These are phyloP conservation scores for Pleurotus ostreatus DNA, from an alignment of 768 basidiomycete genomes.

Conservation along the genomic window DNA sequence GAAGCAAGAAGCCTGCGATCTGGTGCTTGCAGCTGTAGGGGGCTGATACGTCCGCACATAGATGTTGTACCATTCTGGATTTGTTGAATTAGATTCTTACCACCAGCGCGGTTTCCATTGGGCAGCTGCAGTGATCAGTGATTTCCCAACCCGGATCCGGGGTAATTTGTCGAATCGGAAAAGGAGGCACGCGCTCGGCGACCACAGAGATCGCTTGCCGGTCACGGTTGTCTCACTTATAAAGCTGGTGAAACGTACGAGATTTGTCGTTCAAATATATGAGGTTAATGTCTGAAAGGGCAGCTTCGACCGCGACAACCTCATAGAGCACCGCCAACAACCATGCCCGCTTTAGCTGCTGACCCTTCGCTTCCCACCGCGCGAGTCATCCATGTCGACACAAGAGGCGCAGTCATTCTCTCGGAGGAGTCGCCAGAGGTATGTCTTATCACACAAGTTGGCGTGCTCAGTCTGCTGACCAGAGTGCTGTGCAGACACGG, in stretches of 20 bases:
- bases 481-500: slow-evolving; percentile 53
- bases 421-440: slow-evolving; percentile 95
- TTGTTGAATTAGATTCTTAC: slow-evolving; percentile 14
- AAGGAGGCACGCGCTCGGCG: slow-evolving; percentile 7
- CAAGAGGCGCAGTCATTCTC: slow-evolving; percentile 88
- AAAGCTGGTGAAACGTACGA: slow-evolving; percentile 5
- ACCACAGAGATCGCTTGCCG: background rate
- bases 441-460: slow-evolving; percentile 21
- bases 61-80: slow-evolving; percentile 9
- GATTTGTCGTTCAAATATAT: background rate
- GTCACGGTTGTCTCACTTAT: slow-evolving; percentile 5
- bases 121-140: background rate
- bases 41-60: slow-evolving; percentile 32
- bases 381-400: slow-evolving; percentile 91
- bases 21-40: slow-evolving; percentile 89
- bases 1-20: slow-evolving; percentile 76
- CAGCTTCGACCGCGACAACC: too few relatives aligned
- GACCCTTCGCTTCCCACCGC: slow-evolving; percentile 72
- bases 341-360: slow-evolving; percentile 25
- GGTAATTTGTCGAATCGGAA: background rate
- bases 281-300: slow-evolving; percentile 1
- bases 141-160: background rate
- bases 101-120: slow-evolving; percentile 1
- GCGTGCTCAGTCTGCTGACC: slow-evolving; percentile 10
- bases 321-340: too few relatives aligned